Percentiles rank a stretch among this genome's conserved stretches.
phyloP scores from a whole-genome alignment of 1,284 basidiomycete genomes.

The Sphagnurus paluster region DNA sequence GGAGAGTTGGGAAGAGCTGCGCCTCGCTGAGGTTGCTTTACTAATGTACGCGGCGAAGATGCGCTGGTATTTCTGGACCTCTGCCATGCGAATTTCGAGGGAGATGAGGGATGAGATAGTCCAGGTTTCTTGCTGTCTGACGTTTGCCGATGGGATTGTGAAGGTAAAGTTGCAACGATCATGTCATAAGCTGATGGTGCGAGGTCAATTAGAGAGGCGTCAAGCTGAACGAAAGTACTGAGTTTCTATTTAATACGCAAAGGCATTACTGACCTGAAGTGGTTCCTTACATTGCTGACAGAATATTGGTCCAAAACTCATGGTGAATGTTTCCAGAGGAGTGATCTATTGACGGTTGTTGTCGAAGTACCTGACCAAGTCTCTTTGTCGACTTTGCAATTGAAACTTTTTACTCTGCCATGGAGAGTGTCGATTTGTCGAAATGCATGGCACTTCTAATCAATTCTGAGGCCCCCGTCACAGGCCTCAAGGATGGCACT shows the following conservation, averaged over 20 bases:
- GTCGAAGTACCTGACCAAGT: background rate
- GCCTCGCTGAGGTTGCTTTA: slow-evolving; percentile 55
- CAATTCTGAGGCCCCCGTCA: too few species aligned
- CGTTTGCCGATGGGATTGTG: slow-evolving; percentile 40
- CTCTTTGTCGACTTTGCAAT: background rate
- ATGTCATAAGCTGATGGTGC: slow-evolving; percentile 86
- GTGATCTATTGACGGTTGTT: slow-evolving; percentile 1
- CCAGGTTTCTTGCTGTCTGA: slow-evolving; percentile 55
- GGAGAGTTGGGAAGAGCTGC: slow-evolving; percentile 26
- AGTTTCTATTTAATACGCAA: slow-evolving; percentile 8
- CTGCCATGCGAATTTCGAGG: slow-evolving; percentile 63
- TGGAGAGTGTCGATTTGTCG: too few species aligned
- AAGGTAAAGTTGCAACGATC: slow-evolving; percentile 69
- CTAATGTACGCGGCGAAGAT: slow-evolving; percentile 46
- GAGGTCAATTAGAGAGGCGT: slow-evolving; percentile 81
- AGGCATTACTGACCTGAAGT: slow-evolving; percentile 58
- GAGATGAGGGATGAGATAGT: slow-evolving; percentile 55
- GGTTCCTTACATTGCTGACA: slow-evolving; percentile 90
- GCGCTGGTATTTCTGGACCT: slow-evolving; percentile 41
- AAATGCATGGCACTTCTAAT: too few species aligned
- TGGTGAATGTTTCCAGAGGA: slow-evolving; percentile 24
- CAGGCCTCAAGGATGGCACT: too few species aligned
- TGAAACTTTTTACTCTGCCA: background rate
- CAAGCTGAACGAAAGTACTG: slow-evolving; percentile 53
- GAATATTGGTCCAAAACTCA: slow-evolving; percentile 54